Percentiles rank a stretch among this genome's conserved stretches.
These are phyloP conservation scores for Maudiozyma pseudohumilis DNA, from an alignment of 805 yeast species.

Conservation along the genomic window DNA sequence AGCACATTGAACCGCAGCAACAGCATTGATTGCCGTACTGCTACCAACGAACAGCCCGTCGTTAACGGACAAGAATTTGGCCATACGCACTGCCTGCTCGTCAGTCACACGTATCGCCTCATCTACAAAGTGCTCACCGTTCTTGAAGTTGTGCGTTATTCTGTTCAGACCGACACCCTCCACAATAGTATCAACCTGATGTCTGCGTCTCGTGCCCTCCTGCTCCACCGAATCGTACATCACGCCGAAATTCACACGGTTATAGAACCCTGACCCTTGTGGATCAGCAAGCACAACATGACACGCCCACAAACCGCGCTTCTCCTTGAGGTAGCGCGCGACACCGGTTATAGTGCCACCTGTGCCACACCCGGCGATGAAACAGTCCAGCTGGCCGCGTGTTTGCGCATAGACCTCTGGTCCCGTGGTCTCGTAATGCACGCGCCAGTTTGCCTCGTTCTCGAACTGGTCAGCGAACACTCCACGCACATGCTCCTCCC, in stretches of 20 bases:
- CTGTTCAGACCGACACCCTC: conserved; percentile 93
- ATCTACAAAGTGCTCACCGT: conserved; percentile 63
- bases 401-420: conserved; percentile 84
- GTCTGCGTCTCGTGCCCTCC: conserved; percentile 90
- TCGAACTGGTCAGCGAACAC: conserved; percentile 94
- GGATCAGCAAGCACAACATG: conserved; percentile 79
- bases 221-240: conserved; percentile 85
- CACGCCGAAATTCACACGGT: conserved; percentile 79
- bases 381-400: conserved; percentile 54
- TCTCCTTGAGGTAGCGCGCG: conserved; percentile 60
- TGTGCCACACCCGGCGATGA: conserved; percentile 90
- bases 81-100: conserved; percentile 78
- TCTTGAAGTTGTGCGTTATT: conserved; percentile 67
- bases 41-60: conserved; percentile 92
- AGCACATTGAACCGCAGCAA: conserved; percentile 67
- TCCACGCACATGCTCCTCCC: conserved; percentile 37
- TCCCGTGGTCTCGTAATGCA: conserved; percentile 76
- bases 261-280: conserved; percentile 86
- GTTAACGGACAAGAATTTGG: conserved; percentile 62
- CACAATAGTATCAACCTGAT: conserved; percentile 89
- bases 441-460: conserved; percentile 80
- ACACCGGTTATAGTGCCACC: conserved; percentile 97
- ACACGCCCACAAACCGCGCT: conserved; percentile 33
- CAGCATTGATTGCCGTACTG: conserved; percentile 89
- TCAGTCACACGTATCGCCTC: conserved; percentile 75